Conservation (phyloP, 345 rosid species). For the Eucalyptus pauciflora region DNA sequence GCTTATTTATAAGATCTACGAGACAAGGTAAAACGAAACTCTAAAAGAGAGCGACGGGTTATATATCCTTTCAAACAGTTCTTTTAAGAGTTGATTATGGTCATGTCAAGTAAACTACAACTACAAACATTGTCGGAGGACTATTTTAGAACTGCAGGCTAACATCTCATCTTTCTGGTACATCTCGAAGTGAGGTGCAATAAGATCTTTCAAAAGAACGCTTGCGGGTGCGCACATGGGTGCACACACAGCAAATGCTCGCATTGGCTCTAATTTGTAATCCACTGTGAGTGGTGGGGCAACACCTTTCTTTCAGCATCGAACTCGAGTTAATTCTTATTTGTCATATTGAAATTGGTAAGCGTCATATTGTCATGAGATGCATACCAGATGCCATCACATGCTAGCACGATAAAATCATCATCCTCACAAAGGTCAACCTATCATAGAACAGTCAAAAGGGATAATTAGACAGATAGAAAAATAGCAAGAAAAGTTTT, state of each 20-base stretch:
- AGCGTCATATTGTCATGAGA: not conserved
- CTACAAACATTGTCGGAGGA: not conserved
- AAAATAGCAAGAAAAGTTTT: not conserved
- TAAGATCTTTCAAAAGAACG: not conserved
- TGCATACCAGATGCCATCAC: conserved; percentile 91
- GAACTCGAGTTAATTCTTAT: not conserved
- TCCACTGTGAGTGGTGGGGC: not conserved
- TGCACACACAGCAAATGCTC: not conserved
- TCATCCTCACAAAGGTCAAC: conserved; percentile 94
- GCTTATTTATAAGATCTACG: not conserved
- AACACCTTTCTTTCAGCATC: not conserved
- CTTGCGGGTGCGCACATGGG: not conserved
- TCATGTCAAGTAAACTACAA: not conserved
- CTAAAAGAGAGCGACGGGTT: not conserved
- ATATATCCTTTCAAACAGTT: not conserved
- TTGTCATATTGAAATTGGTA: not conserved
- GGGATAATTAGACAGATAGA: not conserved
- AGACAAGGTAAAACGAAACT: not conserved
- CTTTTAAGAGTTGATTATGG: not conserved
- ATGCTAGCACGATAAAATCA: conserved; percentile 85
- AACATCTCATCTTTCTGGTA: not conserved
- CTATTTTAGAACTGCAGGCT: not conserved
- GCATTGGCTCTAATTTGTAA: not conserved
- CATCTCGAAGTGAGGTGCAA: not conserved
- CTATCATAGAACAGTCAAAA: conserved; percentile 13